Percentiles rank a stretch among this genome's conserved stretches.
Evolutionary conservation across 495 filamentous ascomycete genomes (phyloP).

Genomic region (Penicillium riverlandense): DNA sequence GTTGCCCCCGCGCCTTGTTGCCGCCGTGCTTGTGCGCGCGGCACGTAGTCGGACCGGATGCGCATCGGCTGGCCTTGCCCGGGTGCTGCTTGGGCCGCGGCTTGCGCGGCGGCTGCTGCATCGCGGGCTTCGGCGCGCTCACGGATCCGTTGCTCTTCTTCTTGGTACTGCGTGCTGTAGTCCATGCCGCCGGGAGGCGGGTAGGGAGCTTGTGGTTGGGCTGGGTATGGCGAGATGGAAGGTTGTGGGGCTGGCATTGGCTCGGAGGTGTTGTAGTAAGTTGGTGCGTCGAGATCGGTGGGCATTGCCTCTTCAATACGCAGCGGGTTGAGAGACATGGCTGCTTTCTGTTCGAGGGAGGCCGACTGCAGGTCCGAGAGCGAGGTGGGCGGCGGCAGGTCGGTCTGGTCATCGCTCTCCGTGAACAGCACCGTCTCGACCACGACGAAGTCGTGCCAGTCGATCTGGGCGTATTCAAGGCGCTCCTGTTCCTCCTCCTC

Average conservation of each 20-base stretch:
- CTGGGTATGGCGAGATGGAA: constrained; percentile 25
- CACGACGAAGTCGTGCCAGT: constrained; percentile 97
- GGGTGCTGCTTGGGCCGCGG: constrained; percentile 59
- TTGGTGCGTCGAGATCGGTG: constrained; percentile 56
- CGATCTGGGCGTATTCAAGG: constrained; percentile 81
- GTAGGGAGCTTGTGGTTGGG: constrained; percentile 28
- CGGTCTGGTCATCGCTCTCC: constrained; percentile 77
- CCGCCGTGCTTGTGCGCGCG: constrained; percentile 66
- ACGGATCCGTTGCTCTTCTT: constrained; percentile 60
- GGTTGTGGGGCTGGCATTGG: constrained; percentile 13
- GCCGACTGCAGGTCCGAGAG: constrained; percentile 87
- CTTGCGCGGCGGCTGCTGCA: constrained; percentile 70
- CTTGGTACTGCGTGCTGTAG: constrained; percentile 35
- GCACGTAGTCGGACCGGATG: constrained; percentile 88
- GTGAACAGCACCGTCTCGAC: constrained; percentile 95
- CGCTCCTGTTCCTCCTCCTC: constrained; percentile 81
- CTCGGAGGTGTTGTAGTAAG: constrained; percentile 46
- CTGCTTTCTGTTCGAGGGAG: constrained; percentile 89
- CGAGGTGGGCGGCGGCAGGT: constrained; percentile 82
- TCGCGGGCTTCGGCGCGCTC: constrained; percentile 62
- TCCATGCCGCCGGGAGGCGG: constrained; percentile 31
- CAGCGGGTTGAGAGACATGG: constrained; percentile 73
- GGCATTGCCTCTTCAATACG: constrained; percentile 97
- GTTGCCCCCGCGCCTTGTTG: constrained; percentile 55
- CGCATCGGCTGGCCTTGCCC: constrained; percentile 64